Percentiles rank a stretch among this genome's conserved stretches.
Conservation (phyloP, 495 filamentous ascomycete species). For the Aspergillus sclerotioniger region DNA sequence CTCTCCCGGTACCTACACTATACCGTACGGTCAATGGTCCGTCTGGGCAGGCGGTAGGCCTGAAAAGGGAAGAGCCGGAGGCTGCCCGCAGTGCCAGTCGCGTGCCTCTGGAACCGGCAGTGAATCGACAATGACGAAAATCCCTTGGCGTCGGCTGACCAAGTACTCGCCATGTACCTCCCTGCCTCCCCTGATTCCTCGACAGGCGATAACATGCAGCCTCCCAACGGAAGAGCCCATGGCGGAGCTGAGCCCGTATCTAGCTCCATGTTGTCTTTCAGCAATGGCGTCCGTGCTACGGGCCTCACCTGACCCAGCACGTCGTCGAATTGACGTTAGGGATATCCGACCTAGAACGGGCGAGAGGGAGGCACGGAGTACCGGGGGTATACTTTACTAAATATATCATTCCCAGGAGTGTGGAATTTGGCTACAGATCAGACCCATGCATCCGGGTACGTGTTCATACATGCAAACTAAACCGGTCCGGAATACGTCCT, state of each 20-base stretch:
- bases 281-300: not conserved
- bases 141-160: not conserved
- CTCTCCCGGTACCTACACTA: not conserved
- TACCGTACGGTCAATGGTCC: not conserved
- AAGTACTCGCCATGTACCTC: not conserved
- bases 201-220: no score
- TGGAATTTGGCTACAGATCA: not conserved
- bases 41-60: not conserved
- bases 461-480: not conserved
- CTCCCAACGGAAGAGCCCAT: not conserved
- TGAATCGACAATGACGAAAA: not conserved
- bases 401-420: not conserved
- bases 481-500: no score
- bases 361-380: not conserved
- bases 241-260: not conserved
- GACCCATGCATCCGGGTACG: not conserved
- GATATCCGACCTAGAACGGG: not conserved
- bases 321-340: not conserved
- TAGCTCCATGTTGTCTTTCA: no score
- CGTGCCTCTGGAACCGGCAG: not conserved
- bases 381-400: not conserved
- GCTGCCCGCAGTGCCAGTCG: conserved; percentile 2
- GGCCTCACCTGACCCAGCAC: not conserved
- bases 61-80: not conserved
- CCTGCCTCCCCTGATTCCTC: not conserved